Base-by-base conservation (phyloP, 345 rosid genomes). In the Excoecaria agallocha region DNA sequence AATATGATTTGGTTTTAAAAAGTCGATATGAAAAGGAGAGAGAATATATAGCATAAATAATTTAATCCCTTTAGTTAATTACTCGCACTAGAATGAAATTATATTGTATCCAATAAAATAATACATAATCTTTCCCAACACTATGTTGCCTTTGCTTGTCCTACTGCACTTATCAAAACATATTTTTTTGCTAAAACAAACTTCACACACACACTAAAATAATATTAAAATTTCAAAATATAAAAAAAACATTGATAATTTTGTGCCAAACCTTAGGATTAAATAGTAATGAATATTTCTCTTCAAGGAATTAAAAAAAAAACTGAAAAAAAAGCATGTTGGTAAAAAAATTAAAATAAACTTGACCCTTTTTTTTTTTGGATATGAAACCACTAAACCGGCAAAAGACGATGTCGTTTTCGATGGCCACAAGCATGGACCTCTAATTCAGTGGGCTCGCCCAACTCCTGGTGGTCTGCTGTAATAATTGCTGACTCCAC, bases 401-500 rank as follows among this genome's bases (percentile, higher is more conserved):
- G 58, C 5, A 25, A 49, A 68, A 15, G 38, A 68, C 7, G 39
- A 50, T 13, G 71, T 24, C 51, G 35, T 20, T 70, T 39, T 56
- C 52, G 13, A 55, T 35, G 35, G 5, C 43, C n/a, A 57, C 41
- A 70, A 56, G 51, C 35, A 54, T 7, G 51, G 76, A 59, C 69
- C 61, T 62, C 38, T 12, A 49, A 62, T 15, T 62, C 69, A 49
- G 59, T 12, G 59, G 69, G 68, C 61, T 51, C 39, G 16, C 12
- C 20, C 71, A 41, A 63, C 57, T 8, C 35, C 41, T 8, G 60
- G 49, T 50, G 76, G 69, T 49, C 39, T 50, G 12, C 7, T 0
- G 22, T n/a, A 73, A 73, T 62, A 6, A 73, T 63, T 49, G 24
- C 61, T 12, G 3, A 38, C 73, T 55, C 51, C 30, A 19, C 50